These are phyloP conservation scores for Suillus weaverae DNA, from an alignment of 768 basidiomycete genomes.

Conservation along the genomic window DNA sequence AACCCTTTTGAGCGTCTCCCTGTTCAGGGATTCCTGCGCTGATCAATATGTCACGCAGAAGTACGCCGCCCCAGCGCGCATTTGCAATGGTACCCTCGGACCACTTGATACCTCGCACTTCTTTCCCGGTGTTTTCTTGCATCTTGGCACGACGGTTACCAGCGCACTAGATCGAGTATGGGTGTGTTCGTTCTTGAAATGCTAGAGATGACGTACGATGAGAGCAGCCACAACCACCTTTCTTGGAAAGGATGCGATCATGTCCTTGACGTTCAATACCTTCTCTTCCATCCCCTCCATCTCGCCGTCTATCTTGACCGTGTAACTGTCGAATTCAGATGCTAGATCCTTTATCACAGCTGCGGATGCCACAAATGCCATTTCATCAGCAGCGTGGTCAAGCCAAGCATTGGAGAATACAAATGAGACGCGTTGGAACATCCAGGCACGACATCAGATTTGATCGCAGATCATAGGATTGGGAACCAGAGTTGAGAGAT, in stretches of 20 bases:
- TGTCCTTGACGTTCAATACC: slow-evolving; percentile 19
- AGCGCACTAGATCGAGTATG: slow-evolving; percentile 44
- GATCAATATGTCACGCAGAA: slow-evolving; percentile 55
- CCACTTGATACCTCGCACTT: slow-evolving; percentile 62
- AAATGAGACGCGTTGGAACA: slow-evolving; percentile 34
- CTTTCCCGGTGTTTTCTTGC: slow-evolving; percentile 47
- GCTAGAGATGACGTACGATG: slow-evolving; percentile 41
- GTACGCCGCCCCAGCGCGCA: slow-evolving; percentile 63
- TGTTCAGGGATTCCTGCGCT: slow-evolving; percentile 38
- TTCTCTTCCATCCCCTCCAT: slow-evolving; percentile 15
- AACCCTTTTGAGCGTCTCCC: slow-evolving; percentile 22
- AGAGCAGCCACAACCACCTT: slow-evolving; percentile 50
- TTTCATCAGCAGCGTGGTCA: background rate
- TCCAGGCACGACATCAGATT: slow-evolving; percentile 24
- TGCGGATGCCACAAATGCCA: slow-evolving; percentile 12
- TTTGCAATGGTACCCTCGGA: slow-evolving; percentile 70
- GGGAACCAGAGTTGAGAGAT: slow-evolving; percentile 1
- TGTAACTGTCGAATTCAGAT: slow-evolving; percentile 21
- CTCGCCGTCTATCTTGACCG: slow-evolving; percentile 30
- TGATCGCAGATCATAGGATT: background rate
- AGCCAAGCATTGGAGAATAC: background rate
- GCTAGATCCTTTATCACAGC: slow-evolving; percentile 29
- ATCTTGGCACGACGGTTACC: slow-evolving; percentile 70
- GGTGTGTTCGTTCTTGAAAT: slow-evolving; percentile 1
- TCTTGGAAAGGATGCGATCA: slow-evolving; percentile 19